These are phyloP conservation scores for Pezicula rhizophila DNA, from an alignment of 2,329 filamentous ascomycete genomes.

Conservation along the genomic window DNA sequence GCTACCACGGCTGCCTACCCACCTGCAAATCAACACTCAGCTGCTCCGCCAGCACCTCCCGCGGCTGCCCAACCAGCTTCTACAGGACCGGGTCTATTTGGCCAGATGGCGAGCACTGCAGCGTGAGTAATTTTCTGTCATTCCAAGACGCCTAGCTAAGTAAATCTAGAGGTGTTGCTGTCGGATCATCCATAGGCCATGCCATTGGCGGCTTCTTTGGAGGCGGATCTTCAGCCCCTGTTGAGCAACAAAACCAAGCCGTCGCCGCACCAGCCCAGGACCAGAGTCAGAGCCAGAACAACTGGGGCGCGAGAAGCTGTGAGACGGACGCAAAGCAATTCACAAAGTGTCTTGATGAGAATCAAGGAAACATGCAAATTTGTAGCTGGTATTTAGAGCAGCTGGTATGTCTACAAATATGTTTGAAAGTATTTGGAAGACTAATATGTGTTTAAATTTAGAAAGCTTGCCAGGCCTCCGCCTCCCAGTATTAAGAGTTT, in stretches of 20 bases:
- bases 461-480: conserved; percentile 79
- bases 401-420: conserved; percentile 43
- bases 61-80: conserved; percentile 31
- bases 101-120: conserved; percentile 95
- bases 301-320: conserved; percentile 62
- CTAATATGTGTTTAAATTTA: conserved; percentile 29
- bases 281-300: conserved; percentile 41
- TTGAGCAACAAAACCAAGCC: conserved; percentile 44
- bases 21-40: conserved; percentile 41
- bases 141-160: conserved; percentile 16
- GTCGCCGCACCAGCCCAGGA: conserved; percentile 47
- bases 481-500: conserved; percentile 57
- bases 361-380: conserved; percentile 88
- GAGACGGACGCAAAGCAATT: conserved; percentile 75
- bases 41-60: conserved; percentile 44
- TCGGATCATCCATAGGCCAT: conserved; percentile 92
- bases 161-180: conserved; percentile 75
- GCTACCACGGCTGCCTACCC: conserved; percentile 56
- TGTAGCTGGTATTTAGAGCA: conserved; percentile 99
- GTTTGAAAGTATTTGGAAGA: background rate
- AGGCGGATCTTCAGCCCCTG: conserved; percentile 58
- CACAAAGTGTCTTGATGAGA: conserved; percentile 94
- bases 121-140: conserved; percentile 63
- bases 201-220: conserved; percentile 85
- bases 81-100: conserved; percentile 79